phyloP scores from a whole-genome alignment of 108 stramenopile genomes.

The Pseudonitzschia pungens region DNA sequence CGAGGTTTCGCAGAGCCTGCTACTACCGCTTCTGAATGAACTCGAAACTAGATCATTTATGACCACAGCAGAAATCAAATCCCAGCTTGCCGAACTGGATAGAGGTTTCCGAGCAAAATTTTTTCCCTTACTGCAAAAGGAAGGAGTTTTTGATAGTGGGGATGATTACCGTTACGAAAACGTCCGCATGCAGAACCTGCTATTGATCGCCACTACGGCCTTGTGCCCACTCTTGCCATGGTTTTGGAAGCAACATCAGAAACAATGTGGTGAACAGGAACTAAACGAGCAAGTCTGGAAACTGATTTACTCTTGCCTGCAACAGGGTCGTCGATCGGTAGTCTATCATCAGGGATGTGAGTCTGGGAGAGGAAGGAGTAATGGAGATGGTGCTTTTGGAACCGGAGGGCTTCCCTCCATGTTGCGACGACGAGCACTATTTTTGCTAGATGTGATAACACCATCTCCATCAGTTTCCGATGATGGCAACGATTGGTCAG shows the following conservation, averaged over 20 bases:
- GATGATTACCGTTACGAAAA: background rate
- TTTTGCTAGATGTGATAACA: conserved; percentile 52
- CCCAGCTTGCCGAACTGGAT: background rate
- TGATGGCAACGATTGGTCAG: background rate
- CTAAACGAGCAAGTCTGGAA: conserved; percentile 41
- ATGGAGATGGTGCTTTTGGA: conserved; percentile 16
- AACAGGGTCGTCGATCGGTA: conserved; percentile 40
- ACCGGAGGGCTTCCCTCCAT: conserved; percentile 37
- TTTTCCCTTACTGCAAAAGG: background rate
- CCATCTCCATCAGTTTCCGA: conserved; percentile 19
- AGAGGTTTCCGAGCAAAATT: background rate
- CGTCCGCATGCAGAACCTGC: background rate
- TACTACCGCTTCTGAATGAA: background rate
- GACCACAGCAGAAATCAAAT: background rate
- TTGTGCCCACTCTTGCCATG: conserved; percentile 60
- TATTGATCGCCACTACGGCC: conserved; percentile 51
- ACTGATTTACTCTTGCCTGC: conserved; percentile 50
- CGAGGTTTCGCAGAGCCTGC: background rate
- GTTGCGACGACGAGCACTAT: conserved; percentile 61
- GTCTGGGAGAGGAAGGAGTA: background rate
- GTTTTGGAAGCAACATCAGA: conserved; percentile 1
- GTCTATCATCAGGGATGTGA: conserved; percentile 12
- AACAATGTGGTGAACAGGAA: conserved; percentile 2
- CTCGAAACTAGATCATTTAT: background rate
- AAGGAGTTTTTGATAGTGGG: background rate